Percentiles rank a stretch among this genome's conserved stretches.
Conservation (phyloP, 257 asterid genomes). For the Verbena officinalis region DNA sequence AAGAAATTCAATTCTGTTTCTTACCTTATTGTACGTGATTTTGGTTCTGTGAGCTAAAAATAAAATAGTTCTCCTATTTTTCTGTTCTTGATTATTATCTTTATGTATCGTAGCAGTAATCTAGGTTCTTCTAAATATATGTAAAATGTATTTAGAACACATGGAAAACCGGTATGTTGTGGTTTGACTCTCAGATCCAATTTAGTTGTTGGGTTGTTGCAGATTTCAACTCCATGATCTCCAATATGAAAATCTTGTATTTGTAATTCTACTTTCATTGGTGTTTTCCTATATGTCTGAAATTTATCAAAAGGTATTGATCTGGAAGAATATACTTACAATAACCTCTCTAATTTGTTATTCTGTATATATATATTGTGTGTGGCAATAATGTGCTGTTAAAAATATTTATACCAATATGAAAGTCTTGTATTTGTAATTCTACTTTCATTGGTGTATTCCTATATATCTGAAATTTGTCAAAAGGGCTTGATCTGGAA, state of each 20-base stretch:
- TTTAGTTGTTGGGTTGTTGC: neutral
- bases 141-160: neutral
- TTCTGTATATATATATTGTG: too few species aligned
- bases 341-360: too few species aligned
- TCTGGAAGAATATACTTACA: too few species aligned
- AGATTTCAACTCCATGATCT: neutral
- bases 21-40: conserved; percentile 4
- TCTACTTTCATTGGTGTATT: too few species aligned
- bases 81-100: neutral
- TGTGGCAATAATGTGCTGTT: neutral
- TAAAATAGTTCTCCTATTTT: neutral
- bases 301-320: neutral
- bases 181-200: neutral
- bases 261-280: too few species aligned
- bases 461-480: too few species aligned
- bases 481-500: too few species aligned
- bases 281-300: neutral
- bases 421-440: too few species aligned
- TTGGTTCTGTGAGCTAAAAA: neutral
- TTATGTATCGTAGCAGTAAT: neutral
- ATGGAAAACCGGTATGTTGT: neutral
- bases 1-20: conserved; percentile 33
- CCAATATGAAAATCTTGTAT: neutral
- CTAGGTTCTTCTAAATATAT: conserved; percentile 6
- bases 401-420: conserved; percentile 29